Base-by-base conservation (phyloP, 352 stramenopile genomes). In the Globisporangium polare region DNA sequence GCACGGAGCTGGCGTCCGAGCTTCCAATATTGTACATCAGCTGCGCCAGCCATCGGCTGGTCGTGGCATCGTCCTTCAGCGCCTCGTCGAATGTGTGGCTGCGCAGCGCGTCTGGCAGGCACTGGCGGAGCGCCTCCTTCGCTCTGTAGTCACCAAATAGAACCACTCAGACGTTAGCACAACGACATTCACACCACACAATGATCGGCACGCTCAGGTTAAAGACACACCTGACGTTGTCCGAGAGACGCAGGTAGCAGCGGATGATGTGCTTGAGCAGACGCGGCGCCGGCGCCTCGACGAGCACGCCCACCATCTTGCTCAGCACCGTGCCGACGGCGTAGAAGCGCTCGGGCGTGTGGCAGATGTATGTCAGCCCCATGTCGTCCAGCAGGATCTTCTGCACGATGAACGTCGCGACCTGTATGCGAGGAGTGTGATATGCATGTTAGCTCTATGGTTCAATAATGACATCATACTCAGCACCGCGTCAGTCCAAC, bases 331-430 rank as follows among this genome's bases (percentile, higher is more conserved):
- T 92, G 12, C 83, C 77, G 5, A 95, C 85, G 3, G 87, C 85
- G 69, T 96, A 95, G 54, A 95, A 95, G 24, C 87, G 78, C 75
- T 99, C 97, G 27, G 96, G 93, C 17, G 97, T 99, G 69, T 97
- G 91, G 86, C 97, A 99, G 60, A 99, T 98, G 78, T 99, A 99
- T 24, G 96, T 97, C 27, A 99, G 84, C 17, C 97, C 97, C 74
- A 97, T 97, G 58, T 99, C 95, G 73, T 99, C 97, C 49, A 99
- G 72, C 45, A 99, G 73, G 63, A 99, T 99, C 74, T 99, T 99
- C 76, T 99, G 97, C 42, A 99, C 96, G 58, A 99, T 99, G 71
- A 99, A 99, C 2, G 97, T 99, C 9, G 97, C 97, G n/a, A 99
- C 89, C 72, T 81, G 55, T 10, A 27, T n/a, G 20, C 18, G n/a